Evolutionary conservation across 2,329 filamentous ascomycete species (phyloP).

Genomic region (Arthrobotrys pseudoclavata): DNA sequence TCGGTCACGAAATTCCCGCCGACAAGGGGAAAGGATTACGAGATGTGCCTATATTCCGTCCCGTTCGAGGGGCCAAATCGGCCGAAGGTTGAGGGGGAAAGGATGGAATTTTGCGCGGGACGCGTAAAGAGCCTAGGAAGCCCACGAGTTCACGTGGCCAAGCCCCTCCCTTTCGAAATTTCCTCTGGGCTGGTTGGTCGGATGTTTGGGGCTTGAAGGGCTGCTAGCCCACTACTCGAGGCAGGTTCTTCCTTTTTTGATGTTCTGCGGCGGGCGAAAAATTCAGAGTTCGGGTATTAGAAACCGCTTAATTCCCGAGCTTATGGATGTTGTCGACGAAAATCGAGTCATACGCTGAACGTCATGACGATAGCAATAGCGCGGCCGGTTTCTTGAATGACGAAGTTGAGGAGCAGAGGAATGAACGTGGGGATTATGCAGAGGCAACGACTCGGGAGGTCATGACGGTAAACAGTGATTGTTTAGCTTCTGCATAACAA

Average conservation of each 20-base stretch:
- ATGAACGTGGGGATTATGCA: constrained; percentile 35
- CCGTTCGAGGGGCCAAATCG: constrained; percentile 44
- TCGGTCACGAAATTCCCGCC: constrained; percentile 59
- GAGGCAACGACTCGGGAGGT: constrained; percentile 23
- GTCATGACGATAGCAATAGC: constrained; percentile 37
- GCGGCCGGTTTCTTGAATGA: constrained; percentile 12
- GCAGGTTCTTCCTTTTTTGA: constrained; percentile 55
- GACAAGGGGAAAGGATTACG: constrained; percentile 47
- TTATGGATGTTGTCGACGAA: constrained; percentile 45
- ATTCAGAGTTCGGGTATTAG: constrained; percentile 32
- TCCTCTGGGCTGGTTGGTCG: constrained; percentile 41
- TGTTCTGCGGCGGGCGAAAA: constrained; percentile 32
- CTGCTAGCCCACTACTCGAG: constrained; percentile 29
- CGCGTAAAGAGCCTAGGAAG: constrained; percentile 51
- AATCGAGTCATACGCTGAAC: constrained; percentile 52
- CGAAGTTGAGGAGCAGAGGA: constrained; percentile 18
- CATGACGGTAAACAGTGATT: constrained; percentile 23
- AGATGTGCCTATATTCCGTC: constrained; percentile 38
- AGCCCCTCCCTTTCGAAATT: constrained; percentile 35
- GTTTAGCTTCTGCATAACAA: constrained; percentile 43
- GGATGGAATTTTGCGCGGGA: constrained; percentile 54
- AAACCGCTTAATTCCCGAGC: constrained; percentile 46
- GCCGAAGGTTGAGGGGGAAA: constrained; percentile 40
- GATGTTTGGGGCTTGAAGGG: constrained; percentile 25
- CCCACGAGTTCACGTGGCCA: constrained; percentile 60